These are phyloP conservation scores for Capsella bursapastoris DNA, from an alignment of 345 rosid genomes.

Conservation along the genomic window DNA sequence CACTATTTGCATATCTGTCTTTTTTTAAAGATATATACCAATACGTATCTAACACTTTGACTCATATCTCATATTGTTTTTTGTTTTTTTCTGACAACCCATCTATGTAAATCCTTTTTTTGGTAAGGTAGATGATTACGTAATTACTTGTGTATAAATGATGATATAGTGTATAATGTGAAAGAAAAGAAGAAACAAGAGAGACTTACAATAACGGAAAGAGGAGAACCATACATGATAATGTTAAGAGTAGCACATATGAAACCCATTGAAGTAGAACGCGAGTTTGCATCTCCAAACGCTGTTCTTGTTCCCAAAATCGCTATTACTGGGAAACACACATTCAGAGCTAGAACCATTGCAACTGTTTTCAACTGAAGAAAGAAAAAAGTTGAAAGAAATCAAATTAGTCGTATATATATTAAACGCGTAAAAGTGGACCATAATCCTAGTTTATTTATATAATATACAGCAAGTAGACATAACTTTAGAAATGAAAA, in stretches of 20 bases:
- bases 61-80: not conserved
- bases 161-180: not conserved
- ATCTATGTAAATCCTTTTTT: not conserved
- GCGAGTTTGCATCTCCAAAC: conserved; percentile 53
- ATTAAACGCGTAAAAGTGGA: conserved; percentile 22
- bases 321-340: conserved; percentile 56
- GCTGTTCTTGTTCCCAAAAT: conserved; percentile 50
- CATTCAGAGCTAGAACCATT: conserved; percentile 53
- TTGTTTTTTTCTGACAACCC: not conserved
- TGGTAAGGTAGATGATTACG: not conserved
- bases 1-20: not conserved
- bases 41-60: not conserved
- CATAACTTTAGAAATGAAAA: conserved; percentile 4
- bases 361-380: conserved; percentile 54
- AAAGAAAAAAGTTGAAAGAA: not conserved
- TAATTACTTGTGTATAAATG: not conserved
- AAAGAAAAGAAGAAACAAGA: not conserved
- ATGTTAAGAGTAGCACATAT: conserved; percentile 65
- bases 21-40: not conserved
- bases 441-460: conserved; percentile 15
- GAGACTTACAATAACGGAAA: conserved; percentile 69
- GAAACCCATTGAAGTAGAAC: conserved; percentile 63
- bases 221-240: conserved; percentile 83
- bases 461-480: conserved; percentile 19
- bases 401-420: conserved; percentile 13